Conservation (phyloP, 495 filamentous ascomycete species). For the Diplogelasinospora grovesii region DNA sequence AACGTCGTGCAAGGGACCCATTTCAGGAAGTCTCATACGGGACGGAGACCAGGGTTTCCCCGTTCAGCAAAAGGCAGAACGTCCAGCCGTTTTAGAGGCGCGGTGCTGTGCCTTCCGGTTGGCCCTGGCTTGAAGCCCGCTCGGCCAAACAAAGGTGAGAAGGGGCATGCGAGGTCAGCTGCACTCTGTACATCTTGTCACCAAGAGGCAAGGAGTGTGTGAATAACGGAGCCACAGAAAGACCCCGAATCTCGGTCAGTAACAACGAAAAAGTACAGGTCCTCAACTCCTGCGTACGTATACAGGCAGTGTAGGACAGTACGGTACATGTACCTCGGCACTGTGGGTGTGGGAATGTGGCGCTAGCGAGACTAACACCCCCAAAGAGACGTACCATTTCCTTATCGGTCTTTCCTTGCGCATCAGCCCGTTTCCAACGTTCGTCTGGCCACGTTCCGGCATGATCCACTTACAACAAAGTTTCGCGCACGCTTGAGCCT, state of each 20-base stretch:
- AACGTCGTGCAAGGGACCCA: slow-evolving; percentile 17
- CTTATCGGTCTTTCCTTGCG: not conserved
- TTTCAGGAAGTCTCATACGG: slow-evolving; percentile 22
- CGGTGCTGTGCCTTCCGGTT: slow-evolving; percentile 7
- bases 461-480: no score
- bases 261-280: not conserved
- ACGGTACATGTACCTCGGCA: not conserved
- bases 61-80: slow-evolving; percentile 5
- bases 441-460: not conserved
- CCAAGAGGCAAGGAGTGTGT: not conserved
- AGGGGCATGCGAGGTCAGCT: not conserved
- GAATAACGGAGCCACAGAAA: not conserved
- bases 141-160: not conserved
- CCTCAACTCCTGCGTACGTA: no score
- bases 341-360: no score
- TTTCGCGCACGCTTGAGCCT: no score
- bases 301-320: not conserved
- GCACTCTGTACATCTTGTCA: not conserved
- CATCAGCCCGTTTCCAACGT: not conserved
- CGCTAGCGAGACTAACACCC: no score
- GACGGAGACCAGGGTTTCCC: slow-evolving; percentile 20
- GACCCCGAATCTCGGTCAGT: not conserved
- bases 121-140: not conserved
- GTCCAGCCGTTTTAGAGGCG: slow-evolving; percentile 12
- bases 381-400: not conserved